Percentiles rank a stretch among this genome's conserved stretches.
These are phyloP conservation scores for Arabidopsis arenosa DNA, from an alignment of 345 rosid species.

Conservation along the genomic window DNA sequence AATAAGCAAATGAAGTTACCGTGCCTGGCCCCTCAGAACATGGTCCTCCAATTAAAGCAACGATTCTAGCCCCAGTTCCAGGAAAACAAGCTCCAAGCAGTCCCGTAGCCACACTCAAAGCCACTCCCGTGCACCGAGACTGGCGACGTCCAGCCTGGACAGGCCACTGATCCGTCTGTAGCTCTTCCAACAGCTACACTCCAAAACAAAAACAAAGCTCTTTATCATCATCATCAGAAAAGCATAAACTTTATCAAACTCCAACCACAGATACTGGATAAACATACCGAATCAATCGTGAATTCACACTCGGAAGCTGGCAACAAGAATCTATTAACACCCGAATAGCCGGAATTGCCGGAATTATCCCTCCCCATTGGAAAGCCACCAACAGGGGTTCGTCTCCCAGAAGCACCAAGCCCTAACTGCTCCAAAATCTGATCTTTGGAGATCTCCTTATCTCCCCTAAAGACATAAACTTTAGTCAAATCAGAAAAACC, in stretches of 20 bases:
- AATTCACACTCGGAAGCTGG: conserved; percentile 97
- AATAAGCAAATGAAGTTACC: conserved; percentile 56
- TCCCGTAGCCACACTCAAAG: conserved; percentile 90
- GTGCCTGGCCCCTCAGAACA: conserved; percentile 82
- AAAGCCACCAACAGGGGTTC: conserved; percentile 58
- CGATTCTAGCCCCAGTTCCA: conserved; percentile 94
- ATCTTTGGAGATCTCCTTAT: conserved; percentile 80
- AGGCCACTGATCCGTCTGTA: conserved; percentile 97
- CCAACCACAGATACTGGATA: not conserved
- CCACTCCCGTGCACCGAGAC: conserved; percentile 91
- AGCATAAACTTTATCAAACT: conserved; percentile 10
- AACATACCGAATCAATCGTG: conserved; percentile 67
- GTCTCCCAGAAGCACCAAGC: conserved; percentile 65
- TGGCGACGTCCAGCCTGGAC: conserved; percentile 66
- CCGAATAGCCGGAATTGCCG: conserved; percentile 48
- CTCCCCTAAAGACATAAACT: conserved; percentile 91
- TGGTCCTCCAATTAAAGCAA: conserved; percentile 90
- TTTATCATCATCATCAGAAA: not conserved
- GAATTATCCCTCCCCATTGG: conserved; percentile 62
- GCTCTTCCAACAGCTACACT: conserved; percentile 87
- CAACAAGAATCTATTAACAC: conserved; percentile 79
- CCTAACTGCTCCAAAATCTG: conserved; percentile 93
- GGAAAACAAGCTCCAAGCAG: conserved; percentile 95
- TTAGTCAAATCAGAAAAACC: conserved; percentile 92
- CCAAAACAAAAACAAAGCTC: not conserved